Evolutionary conservation across 331 rosid species (phyloP).

Genomic region (Erythrophleum ivorense): DNA sequence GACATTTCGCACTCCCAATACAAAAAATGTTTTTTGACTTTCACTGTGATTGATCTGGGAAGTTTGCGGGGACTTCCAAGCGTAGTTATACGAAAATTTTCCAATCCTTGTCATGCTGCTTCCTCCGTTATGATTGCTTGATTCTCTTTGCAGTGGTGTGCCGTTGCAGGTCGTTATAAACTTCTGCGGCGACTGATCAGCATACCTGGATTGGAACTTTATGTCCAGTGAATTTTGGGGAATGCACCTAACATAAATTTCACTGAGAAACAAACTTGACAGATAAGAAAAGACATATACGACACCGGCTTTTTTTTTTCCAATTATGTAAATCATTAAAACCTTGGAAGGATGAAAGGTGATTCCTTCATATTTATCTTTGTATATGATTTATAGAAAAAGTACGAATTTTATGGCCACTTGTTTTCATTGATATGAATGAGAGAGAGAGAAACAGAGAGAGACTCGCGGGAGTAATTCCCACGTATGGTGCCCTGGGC

Average conservation of each 20-base stretch:
- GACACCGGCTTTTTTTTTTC: not conserved
- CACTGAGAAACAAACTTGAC: constrained; percentile 31
- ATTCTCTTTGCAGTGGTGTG: constrained; percentile 38
- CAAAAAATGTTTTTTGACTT: constrained; percentile 40
- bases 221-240: constrained; percentile 39
- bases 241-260: constrained; percentile 14
- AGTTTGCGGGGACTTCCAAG: constrained; percentile 6
- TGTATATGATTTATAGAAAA: constrained; percentile 31
- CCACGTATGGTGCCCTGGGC: not conserved
- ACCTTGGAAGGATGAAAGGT: constrained; percentile 7
- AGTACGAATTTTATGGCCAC: not conserved
- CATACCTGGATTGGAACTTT: not conserved
- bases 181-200: not conserved
- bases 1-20: constrained; percentile 16
- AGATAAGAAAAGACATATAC: constrained; percentile 29
- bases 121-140: constrained; percentile 18
- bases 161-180: constrained; percentile 16
- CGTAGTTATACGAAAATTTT: constrained; percentile 24
- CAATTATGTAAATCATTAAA: constrained; percentile 37
- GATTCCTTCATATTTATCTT: constrained; percentile 26
- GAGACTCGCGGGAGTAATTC: not conserved
- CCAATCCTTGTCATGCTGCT: constrained; percentile 1
- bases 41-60: constrained; percentile 25
- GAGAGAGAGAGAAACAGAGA: too few relatives aligned
- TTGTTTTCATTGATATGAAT: not conserved